Evolutionary conservation across 2,329 filamentous ascomycete genomes (phyloP).

Genomic region (Pyricularia grisea): DNA sequence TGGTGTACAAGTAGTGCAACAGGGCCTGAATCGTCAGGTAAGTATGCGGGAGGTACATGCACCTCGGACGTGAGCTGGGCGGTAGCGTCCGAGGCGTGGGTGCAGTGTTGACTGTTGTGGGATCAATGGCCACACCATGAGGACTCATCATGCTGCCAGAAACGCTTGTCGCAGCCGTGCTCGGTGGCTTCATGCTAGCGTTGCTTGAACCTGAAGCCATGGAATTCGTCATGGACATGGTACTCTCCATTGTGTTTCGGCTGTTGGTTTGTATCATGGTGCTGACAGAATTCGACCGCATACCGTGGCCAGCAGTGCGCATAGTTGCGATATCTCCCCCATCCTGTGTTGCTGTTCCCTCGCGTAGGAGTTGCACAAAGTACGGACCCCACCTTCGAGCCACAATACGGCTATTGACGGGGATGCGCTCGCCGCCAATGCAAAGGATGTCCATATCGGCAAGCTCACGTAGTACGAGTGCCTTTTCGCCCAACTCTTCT

Average conservation of each 20-base stretch:
- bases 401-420: conserved; percentile 85
- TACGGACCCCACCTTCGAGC: conserved; percentile 89
- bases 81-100: conserved; percentile 48
- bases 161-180: conserved; percentile 33
- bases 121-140: conserved; percentile 23
- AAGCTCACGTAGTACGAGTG: conserved; percentile 71
- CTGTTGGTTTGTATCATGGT: conserved; percentile 66
- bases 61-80: conserved; percentile 64
- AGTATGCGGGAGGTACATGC: conserved; percentile 89
- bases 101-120: conserved; percentile 41
- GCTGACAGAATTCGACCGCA: conserved; percentile 69
- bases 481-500: conserved; percentile 76
- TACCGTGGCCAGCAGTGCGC: conserved; percentile 50
- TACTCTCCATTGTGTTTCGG: conserved; percentile 38
- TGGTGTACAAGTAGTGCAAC: conserved; percentile 90
- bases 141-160: conserved; percentile 26
- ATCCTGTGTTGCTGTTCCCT: conserved; percentile 64
- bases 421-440: conserved; percentile 81
- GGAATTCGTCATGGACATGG: conserved; percentile 29
- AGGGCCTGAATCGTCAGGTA: conserved; percentile 82
- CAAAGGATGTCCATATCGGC: conserved; percentile 96
- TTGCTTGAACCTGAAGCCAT: conserved; percentile 23
- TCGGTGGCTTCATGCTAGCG: conserved; percentile 27
- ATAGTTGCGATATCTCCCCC: conserved; percentile 69
- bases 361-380: conserved; percentile 83